Evolutionary conservation across 768 basidiomycete genomes (phyloP), one percentile per base, ranked within the genome.

Genomic region (Tulasnella calospora): DNA sequence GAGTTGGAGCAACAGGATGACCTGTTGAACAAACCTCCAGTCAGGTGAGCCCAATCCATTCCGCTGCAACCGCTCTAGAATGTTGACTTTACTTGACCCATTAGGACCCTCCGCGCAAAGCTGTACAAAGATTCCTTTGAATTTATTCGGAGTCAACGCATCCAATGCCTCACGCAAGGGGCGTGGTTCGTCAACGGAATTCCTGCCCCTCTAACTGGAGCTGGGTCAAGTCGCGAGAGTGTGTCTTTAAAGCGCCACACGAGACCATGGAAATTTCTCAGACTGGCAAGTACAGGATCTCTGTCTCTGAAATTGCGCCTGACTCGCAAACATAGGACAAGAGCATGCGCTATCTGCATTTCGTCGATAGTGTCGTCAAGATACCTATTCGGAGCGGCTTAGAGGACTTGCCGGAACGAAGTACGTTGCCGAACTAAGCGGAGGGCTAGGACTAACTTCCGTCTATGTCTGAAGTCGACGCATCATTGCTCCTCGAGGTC

Each of bases 141-240:
- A 82, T 96, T 96, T 82, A 93, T 98, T 30, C 88, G 92, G 57
- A 91, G 93, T 83, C 95, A 98, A 84, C 88, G 95, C 75, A 92
- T 96, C 82, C 92, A 94, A 80, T 96, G 95, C 82, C 84, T 98
- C 51, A 85, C 94, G 70, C 92, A 95, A 83, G 95, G 95, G 41
- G 92, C 94, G 30, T 98, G 95, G 95, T 96, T 98, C 84, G 89
- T 94, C 80, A 95, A 92, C 81, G 94, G 91, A 0, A 85, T 92
- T 51, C 90, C 91, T 30, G 35, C 82, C 85, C 21, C 87, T 88
- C 23, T 83, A 82, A 13, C 82, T 85, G 19, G 87, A 89, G 71
- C 89, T 90, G 35, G 85, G 38, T 44, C 78, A 23, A 73, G 30
- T 10, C 79, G 79, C 27, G 79, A 80, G n/a, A 67, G 78, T 13